Evolutionary conservation across 1,284 basidiomycete species (phyloP).

Genomic region (Sphagnurus paluster): DNA sequence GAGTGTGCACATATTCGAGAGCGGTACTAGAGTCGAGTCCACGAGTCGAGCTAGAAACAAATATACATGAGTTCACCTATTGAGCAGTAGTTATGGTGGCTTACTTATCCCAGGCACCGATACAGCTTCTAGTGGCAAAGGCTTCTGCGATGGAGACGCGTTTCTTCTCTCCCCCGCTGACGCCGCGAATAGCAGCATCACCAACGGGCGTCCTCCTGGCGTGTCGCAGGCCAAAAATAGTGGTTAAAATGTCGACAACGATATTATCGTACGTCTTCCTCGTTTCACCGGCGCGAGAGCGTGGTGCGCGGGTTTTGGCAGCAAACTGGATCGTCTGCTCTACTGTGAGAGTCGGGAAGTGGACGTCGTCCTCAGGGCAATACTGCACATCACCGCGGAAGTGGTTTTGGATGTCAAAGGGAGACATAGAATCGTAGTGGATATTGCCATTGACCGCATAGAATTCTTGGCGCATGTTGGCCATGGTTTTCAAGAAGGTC

Average conservation of each 20-base stretch:
- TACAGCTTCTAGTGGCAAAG: slow-evolving; percentile 55
- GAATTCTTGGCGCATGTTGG: slow-evolving; percentile 55
- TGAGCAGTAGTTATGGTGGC: neutral
- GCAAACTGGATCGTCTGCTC: slow-evolving; percentile 63
- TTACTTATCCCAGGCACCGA: slow-evolving; percentile 76
- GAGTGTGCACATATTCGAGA: slow-evolving; percentile 60
- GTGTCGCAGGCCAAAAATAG: slow-evolving; percentile 70
- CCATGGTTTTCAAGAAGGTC: slow-evolving; percentile 59
- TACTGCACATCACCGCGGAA: slow-evolving; percentile 64
- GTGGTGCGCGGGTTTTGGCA: slow-evolving; percentile 54
- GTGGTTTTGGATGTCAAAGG: slow-evolving; percentile 45
- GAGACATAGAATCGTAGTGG: slow-evolving; percentile 61
- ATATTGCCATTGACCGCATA: slow-evolving; percentile 56
- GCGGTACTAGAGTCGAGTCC: slow-evolving; percentile 77
- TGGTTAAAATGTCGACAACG: slow-evolving; percentile 57
- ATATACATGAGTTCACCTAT: neutral
- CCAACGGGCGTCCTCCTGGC: slow-evolving; percentile 62
- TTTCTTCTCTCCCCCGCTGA: slow-evolving; percentile 81
- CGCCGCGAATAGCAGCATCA: slow-evolving; percentile 71
- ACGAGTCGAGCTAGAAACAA: slow-evolving; percentile 51
- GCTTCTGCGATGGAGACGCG: slow-evolving; percentile 78
- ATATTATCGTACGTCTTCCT: slow-evolving; percentile 42
- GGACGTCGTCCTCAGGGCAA: slow-evolving; percentile 66
- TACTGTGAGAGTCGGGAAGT: slow-evolving; percentile 72
- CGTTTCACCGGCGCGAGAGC: slow-evolving; percentile 38